Evolutionary conservation across 176 grass and related monocot species (phyloP), one percentile per base, ranked within the genome.

Genomic region (Bolboschoenus planiculmis): DNA sequence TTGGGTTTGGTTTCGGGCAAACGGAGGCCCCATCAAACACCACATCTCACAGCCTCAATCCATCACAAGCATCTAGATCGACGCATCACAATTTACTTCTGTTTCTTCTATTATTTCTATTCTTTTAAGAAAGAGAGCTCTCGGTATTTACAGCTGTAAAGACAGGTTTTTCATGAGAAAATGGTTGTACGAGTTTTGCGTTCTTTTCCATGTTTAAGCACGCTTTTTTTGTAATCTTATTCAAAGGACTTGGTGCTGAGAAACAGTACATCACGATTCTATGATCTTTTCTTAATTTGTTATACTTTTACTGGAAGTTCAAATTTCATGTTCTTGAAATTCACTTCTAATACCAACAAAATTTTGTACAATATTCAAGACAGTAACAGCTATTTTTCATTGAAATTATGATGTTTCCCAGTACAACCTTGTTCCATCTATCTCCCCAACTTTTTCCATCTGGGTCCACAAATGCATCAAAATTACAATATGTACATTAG

Each of bases 1-100:
- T 82, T 58, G 83, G 76, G 1, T 67, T 83, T 46, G 83, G 83
- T 47, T 84, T 77, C 4, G 77, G 50, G 64, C 86, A 92, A 57
- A 70, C 84, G 60, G 77, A 74, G 70, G 65, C 81, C 53, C 65
- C 83, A 68, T 15, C 37, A n/a, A 70, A 82, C 9, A 50, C 61
- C 24, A 36, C 88, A 31, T 71, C 62, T 33, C 61, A 76, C 26
- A 59, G 18, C 36, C 80, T 56, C 74, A 79, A 64, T 62, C 58
- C 73, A 79, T 86, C 88, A 43, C 37, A 44, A 65, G 61, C 73
- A 65, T 67, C 71, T 50, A 46, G 39, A 82, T 82, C 15, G 27
- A 65, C 34, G 1, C 20, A 18, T 65, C 56, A 47, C 42, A 56
- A 33, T 63, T 63, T 65, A 20, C 4, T 82, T 63, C 4, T 51